Percentiles rank a stretch among this genome's conserved stretches.
Evolutionary conservation across 179 eudicot genomes (phyloP).

Genomic region (Sideroxylon spinosum): DNA sequence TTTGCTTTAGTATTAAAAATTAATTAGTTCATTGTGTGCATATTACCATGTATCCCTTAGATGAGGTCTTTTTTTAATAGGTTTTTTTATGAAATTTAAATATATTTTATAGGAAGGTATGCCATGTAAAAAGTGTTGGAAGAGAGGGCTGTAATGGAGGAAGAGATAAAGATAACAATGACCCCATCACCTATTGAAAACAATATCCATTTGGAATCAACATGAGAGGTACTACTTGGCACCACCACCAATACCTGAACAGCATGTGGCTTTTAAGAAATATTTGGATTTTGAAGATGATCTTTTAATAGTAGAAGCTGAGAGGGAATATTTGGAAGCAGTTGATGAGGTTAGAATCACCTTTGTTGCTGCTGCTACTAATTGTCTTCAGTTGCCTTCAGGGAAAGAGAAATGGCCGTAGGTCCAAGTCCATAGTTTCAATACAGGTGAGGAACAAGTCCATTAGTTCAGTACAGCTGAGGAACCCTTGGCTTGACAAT

Average conservation of each 20-base stretch:
- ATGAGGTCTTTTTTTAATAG: too few species aligned
- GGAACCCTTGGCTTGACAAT: slow-evolving; percentile 69
- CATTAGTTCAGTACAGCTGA: slow-evolving; percentile 51
- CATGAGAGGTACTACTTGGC: slow-evolving; percentile 18
- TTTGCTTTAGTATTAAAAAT: too few species aligned
- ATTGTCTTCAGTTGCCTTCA: slow-evolving; percentile 29
- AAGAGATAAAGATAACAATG: slow-evolving; percentile 23
- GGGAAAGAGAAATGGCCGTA: slow-evolving; percentile 37
- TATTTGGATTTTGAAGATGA: slow-evolving; percentile 29
- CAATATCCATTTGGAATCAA: slow-evolving; percentile 23
- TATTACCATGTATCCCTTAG: too few species aligned
- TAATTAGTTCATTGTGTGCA: too few species aligned
- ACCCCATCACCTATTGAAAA: slow-evolving; percentile 25
- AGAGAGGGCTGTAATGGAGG: slow-evolving; percentile 67
- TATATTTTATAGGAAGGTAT: slow-evolving; percentile 68
- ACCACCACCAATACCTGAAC: slow-evolving; percentile 2
- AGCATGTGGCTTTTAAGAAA: slow-evolving; percentile 16
- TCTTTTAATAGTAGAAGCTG: neutral
- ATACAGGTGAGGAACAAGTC: too few species aligned
- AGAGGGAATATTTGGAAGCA: neutral
- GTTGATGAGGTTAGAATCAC: neutral
- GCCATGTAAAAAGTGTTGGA: slow-evolving; percentile 60
- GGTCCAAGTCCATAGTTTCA: slow-evolving; percentile 47
- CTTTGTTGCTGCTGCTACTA: neutral
- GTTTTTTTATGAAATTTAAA: neutral